Base-by-base conservation (phyloP, 2,329 filamentous ascomycete genomes). In the Zymoseptoria brevis region DNA sequence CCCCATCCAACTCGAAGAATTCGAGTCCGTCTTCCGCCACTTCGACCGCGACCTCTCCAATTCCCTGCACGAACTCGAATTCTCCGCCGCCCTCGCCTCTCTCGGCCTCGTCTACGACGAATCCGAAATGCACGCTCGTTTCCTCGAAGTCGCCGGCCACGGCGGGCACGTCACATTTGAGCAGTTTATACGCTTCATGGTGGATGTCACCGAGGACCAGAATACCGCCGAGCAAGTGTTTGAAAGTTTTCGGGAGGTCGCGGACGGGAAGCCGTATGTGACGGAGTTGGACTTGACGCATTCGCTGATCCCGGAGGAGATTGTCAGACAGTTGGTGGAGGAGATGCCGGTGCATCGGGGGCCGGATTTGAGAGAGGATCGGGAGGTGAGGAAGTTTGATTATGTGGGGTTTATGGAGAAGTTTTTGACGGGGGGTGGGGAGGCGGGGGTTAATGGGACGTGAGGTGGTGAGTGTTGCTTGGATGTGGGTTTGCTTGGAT, bases 111-210 rank as follows among this genome's bases (percentile, higher is more conserved):
- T 97, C 4, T 99, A 97, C 71, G 94, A 95, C 66, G 94, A 97
- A 73, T 87, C 93, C 24, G 94, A 99, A 78, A 99, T 97, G 94
- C 93, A 97, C 73, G 87, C 93, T 56, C 93, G 93, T 68, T 99
- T 96, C 75, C 71, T 88, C 55, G 88, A 93, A 57, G 95, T 92
- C n/a, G 68, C 70, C 22, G 90, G 85, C 41, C 83, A 80, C 65
- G 88, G 87, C 74, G 84, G 88, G 65, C 67, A 59, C 53, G 94
- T 99, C 55, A 94, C 89, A 4, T 99, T 99, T 72, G 94, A 99
- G 77, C 93, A 97, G 75, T 99, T 99, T 72, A 99, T 99, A 73
- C 87, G 90, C 48, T 99, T 99, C 81, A 99, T 99, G 94, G 94
- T 99, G 53, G 90, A 96, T 67, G 94, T 96, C 54, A 99, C 94